A percentile compares a stretch with the other conserved stretches of the same genome.
phyloP scores from a whole-genome alignment of 108 stramenopile species.

The Cyclotella atomus region DNA sequence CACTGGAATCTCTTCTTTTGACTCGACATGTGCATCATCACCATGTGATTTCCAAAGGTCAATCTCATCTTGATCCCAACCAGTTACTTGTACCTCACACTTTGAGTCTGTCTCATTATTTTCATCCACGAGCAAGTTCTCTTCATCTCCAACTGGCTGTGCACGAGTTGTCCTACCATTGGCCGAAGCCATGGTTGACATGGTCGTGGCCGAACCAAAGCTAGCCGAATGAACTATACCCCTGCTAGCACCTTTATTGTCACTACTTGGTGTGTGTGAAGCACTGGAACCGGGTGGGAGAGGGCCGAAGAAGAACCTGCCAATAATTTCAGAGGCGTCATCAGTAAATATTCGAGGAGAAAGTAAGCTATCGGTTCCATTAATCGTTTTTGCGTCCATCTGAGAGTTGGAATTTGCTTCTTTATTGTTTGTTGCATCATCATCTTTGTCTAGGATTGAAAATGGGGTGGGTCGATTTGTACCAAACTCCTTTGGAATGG shows the following conservation, averaged over 20 bases:
- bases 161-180: neutral
- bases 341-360: slow-evolving; percentile 32
- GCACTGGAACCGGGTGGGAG: neutral
- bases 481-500: slow-evolving; percentile 36
- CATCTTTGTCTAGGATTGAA: slow-evolving; percentile 35
- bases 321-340: slow-evolving; percentile 45
- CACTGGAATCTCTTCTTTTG: neutral
- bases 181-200: slow-evolving; percentile 22
- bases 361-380: slow-evolving; percentile 5
- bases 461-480: slow-evolving; percentile 52
- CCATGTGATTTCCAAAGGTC: slow-evolving; percentile 36
- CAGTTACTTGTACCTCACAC: slow-evolving; percentile 10
- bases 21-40: neutral
- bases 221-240: slow-evolving; percentile 4
- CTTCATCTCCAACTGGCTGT: neutral
- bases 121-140: neutral
- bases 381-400: neutral
- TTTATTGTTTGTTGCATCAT: slow-evolving; percentile 13
- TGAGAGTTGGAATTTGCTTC: neutral
- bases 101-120: neutral
- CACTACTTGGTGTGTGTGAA: neutral
- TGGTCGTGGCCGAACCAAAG: slow-evolving; percentile 26
- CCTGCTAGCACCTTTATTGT: neutral
- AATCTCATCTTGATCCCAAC: slow-evolving; percentile 59
- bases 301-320: slow-evolving; percentile 42